phyloP scores from a whole-genome alignment of 1,284 basidiomycete species.

The Porphyrellus sp. region DNA sequence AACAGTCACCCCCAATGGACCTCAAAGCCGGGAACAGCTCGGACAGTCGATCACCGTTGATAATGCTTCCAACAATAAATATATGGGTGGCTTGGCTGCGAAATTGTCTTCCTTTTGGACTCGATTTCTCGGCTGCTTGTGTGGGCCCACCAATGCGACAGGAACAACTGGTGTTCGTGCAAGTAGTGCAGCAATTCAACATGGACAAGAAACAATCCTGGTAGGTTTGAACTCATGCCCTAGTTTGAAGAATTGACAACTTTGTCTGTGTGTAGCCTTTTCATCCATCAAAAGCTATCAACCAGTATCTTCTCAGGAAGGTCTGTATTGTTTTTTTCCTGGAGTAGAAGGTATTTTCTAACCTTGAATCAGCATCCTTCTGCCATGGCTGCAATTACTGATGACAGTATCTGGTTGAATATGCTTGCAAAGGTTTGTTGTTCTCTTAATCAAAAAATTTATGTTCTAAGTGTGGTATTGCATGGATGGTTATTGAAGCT shows the following conservation, averaged over 20 bases:
- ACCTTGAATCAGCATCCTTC: neutral
- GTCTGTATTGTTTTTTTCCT: neutral
- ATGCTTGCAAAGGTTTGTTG: neutral
- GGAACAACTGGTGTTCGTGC: neutral
- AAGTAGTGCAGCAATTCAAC: neutral
- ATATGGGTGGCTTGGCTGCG: too few relatives aligned
- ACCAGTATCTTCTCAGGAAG: neutral
- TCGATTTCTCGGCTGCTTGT: too few relatives aligned
- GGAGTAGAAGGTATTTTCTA: neutral
- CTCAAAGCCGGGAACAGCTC: neutral
- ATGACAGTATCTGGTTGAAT: neutral
- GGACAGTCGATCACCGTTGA: neutral
- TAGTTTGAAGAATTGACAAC: too few relatives aligned
- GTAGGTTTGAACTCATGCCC: too few relatives aligned
- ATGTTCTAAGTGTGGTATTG: neutral
- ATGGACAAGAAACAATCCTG: neutral
- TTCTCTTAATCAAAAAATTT: neutral
- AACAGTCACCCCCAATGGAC: neutral
- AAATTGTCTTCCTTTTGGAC: too few relatives aligned
- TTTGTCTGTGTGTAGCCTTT: too few relatives aligned
- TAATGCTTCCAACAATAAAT: too few relatives aligned
- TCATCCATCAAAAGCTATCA: neutral
- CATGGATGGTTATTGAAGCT: neutral
- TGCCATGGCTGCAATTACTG: neutral
- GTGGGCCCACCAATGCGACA: too few relatives aligned